Evolutionary conservation across 768 basidiomycete species (phyloP).

Genomic region (Lentinula lateritia): DNA sequence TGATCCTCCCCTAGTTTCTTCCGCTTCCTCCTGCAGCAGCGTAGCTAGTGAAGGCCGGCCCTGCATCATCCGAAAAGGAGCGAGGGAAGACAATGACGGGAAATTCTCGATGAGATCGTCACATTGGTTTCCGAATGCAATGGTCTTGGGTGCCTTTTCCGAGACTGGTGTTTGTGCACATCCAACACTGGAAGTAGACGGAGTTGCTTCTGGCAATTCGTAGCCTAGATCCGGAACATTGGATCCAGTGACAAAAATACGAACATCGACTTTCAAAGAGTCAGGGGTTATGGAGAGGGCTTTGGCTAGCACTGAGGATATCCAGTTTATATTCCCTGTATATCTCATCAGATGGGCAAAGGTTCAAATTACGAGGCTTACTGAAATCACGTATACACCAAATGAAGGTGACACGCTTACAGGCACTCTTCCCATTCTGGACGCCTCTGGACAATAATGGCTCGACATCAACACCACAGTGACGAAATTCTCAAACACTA

Average conservation of each 20-base stretch:
- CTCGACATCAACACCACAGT: neutral
- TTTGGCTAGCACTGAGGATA: conserved; percentile 18
- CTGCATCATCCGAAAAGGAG: neutral
- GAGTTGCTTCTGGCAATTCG: neutral
- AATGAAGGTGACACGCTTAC: conserved; percentile 28
- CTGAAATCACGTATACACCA: conserved; percentile 35
- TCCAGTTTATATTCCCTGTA: conserved; percentile 23
- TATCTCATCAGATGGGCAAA: neutral
- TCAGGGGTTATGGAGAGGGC: conserved; percentile 18
- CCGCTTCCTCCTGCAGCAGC: conserved; percentile 16
- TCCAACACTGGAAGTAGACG: neutral
- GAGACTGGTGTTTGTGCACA: neutral
- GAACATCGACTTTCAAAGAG: conserved; percentile 25
- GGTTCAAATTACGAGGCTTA: conserved; percentile 10
- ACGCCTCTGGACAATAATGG: conserved; percentile 2
- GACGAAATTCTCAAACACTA: neutral
- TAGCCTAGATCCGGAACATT: neutral
- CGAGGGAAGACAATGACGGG: neutral
- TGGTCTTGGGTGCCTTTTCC: neutral
- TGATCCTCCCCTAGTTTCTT: conserved; percentile 11
- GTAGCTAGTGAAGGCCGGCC: conserved; percentile 18
- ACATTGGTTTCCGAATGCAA: neutral
- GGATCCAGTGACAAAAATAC: conserved; percentile 18
- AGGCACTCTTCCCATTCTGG: conserved; percentile 16
- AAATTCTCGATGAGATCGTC: neutral